Evolutionary conservation across 208 protist genomes (phyloP).

Genomic region (Naegleria lovaniensis): DNA sequence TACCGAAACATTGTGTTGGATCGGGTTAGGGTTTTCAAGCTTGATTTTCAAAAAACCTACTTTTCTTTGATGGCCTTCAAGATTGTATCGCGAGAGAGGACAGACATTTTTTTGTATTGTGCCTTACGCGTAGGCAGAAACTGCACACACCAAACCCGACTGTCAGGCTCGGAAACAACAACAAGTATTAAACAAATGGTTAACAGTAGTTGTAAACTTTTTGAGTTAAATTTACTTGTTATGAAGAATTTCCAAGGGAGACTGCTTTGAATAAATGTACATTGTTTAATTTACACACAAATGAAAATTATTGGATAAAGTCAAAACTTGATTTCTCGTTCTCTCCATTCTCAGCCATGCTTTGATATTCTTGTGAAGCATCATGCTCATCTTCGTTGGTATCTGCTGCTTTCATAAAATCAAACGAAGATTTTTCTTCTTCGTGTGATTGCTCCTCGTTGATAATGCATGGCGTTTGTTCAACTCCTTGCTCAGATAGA

Average conservation of each 20-base stretch:
- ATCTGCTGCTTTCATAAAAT: neutral
- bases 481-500: neutral
- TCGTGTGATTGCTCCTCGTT: neutral
- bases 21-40: no score
- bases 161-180: no score
- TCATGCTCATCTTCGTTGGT: neutral
- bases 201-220: no score
- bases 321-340: neutral
- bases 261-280: no score
- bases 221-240: no score
- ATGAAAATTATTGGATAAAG: neutral
- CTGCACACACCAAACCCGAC: no score
- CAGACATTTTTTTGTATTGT: slow-evolving; percentile 32
- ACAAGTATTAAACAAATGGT: no score
- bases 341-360: neutral
- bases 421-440: neutral
- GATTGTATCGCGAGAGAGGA: slow-evolving; percentile 39
- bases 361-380: no score
- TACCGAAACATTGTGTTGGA: no score
- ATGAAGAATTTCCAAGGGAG: no score
- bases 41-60: slow-evolving; percentile 8
- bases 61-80: slow-evolving; percentile 36
- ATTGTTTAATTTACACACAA: no score
- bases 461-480: neutral
- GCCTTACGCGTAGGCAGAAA: no score